These are phyloP conservation scores for Ogataea pini DNA, from an alignment of 805 yeast genomes.

Conservation along the genomic window DNA sequence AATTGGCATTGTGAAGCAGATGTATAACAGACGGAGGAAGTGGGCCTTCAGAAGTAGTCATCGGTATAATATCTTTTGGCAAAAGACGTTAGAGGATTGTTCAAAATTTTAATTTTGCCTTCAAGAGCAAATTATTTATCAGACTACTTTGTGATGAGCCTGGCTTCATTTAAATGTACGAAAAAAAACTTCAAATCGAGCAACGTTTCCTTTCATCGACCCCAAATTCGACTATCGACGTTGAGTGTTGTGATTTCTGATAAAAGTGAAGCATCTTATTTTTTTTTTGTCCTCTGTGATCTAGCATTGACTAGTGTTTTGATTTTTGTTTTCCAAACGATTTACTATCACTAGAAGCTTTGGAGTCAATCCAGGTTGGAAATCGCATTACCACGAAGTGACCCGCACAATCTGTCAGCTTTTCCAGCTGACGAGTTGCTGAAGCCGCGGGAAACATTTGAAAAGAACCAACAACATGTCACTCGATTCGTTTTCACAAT, in stretches of 20 bases:
- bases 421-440: background rate
- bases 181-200: background rate
- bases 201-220: background rate
- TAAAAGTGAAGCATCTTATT: too few relatives aligned
- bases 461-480: background rate
- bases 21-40: slow-evolving; percentile 38
- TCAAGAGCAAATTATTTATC: background rate
- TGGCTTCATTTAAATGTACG: background rate
- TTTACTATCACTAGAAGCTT: too few relatives aligned
- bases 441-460: background rate
- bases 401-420: background rate
- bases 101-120: background rate
- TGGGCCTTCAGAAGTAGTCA: slow-evolving; percentile 22
- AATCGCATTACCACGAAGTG: background rate
- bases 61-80: background rate
- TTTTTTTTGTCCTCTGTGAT: too few relatives aligned
- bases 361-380: too few relatives aligned
- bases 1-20: slow-evolving; percentile 60
- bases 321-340: too few relatives aligned
- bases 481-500: background rate
- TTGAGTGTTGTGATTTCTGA: background rate
- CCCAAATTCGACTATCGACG: background rate
- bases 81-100: background rate
- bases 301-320: too few relatives aligned
- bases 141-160: background rate